A percentile compares a stretch with the other conserved stretches of the same genome.
Evolutionary conservation across 768 basidiomycete genomes (phyloP).

Genomic region (Leccinum sublutescens): DNA sequence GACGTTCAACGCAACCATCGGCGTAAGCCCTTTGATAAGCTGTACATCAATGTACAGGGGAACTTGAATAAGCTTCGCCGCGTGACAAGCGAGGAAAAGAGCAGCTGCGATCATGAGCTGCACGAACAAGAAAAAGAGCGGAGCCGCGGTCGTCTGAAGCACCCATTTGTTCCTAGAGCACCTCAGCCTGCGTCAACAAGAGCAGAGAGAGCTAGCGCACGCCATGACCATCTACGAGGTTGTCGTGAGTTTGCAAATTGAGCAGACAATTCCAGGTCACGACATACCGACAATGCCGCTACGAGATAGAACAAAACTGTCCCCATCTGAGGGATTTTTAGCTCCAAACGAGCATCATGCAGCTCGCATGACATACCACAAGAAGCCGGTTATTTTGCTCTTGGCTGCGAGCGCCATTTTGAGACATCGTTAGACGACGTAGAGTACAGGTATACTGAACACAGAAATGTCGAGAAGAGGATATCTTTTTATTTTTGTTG

Average conservation of each 20-base stretch:
- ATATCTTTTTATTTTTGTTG: not conserved
- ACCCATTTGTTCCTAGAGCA: conserved; percentile 85
- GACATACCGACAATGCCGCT: conserved; percentile 81
- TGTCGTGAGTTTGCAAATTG: conserved; percentile 1
- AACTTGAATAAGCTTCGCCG: conserved; percentile 63
- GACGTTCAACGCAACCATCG: conserved; percentile 76
- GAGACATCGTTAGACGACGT: conserved; percentile 19
- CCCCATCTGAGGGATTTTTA: conserved; percentile 46
- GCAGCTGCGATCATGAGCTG: conserved; percentile 80
- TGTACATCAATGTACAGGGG: conserved; percentile 62
- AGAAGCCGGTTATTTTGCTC: conserved; percentile 33
- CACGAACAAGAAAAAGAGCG: conserved; percentile 83
- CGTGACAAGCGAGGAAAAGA: conserved; percentile 66
- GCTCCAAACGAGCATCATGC: not conserved
- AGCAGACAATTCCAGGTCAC: not conserved
- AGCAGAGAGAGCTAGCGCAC: conserved; percentile 41
- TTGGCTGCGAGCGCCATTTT: conserved; percentile 28
- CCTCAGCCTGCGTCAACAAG: conserved; percentile 12
- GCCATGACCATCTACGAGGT: conserved; percentile 82
- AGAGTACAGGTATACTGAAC: not conserved
- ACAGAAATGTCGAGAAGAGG: not conserved
- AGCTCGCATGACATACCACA: conserved; percentile 26
- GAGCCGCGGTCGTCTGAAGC: conserved; percentile 65
- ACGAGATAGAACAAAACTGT: conserved; percentile 86
- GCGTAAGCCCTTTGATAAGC: conserved; percentile 68